Base-by-base conservation (phyloP, 108 stramenopile genomes). In the Stephanodiscus minutulus region DNA sequence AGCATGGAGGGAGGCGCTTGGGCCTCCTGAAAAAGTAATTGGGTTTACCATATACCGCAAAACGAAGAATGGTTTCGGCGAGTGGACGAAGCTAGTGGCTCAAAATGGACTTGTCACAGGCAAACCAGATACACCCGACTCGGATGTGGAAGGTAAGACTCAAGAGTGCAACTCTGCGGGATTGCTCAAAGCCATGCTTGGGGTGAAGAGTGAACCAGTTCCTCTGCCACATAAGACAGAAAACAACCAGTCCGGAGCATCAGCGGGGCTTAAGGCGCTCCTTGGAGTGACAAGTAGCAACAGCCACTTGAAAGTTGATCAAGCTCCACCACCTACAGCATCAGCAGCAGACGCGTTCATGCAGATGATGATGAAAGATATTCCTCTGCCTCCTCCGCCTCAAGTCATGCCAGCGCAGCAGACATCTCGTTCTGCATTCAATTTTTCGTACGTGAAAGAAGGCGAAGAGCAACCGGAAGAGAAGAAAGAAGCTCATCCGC, bases 381-480 rank as follows among this genome's bases (percentile, higher is more conserved):
- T 22, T 41, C 61, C 50, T 1, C 25, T 72, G 31, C 75, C 57
- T 9, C 33, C 60, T 22, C 52, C 64, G 20, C 49, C 61, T 33
- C 70, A 61, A 24, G 12, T 53, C 27, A 49, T 58, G 53, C 70
- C 61, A 24, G 29, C 22, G 17, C 72, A 61, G 9, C 24, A 71
- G 22, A 28, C 66, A 22, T 36, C 31, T 54, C 64, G 53, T 27
- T 72, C 88, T 12, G 70, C 74, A 0, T 94, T 94, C 63, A 94
- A 92, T 66, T 94, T 94, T 61, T 83, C 89, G 0, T 94, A 94
- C 79, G 81, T 86, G 18, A 85, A 86, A 60, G 93, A 89, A 81
- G 93, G 91, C 25, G 72, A 91, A 72, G 83, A 77, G n/a, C 37
- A 46, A 64, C 77, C 68, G 9, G 22, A 18, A 35, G 29, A 28